Percentiles rank a stretch among this genome's conserved stretches.
phyloP scores from a whole-genome alignment of 2,329 filamentous ascomycete genomes.

The Xylariaceae sp. region DNA sequence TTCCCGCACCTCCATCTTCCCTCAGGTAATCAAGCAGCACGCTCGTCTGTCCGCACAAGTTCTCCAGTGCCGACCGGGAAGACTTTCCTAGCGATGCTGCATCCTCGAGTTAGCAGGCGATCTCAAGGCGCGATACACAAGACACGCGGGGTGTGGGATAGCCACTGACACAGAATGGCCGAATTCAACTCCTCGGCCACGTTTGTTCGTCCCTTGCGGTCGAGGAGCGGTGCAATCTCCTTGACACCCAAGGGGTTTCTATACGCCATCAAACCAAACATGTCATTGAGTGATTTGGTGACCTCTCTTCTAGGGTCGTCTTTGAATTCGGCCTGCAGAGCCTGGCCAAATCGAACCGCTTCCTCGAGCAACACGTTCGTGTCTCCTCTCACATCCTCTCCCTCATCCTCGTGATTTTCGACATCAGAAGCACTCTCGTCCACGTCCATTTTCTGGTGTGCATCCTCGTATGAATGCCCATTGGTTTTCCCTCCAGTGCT shows the following conservation, averaged over 20 bases:
- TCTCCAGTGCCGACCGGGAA: slow-evolving; percentile 79
- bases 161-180: slow-evolving; percentile 74
- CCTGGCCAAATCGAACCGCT: slow-evolving; percentile 75
- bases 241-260: slow-evolving; percentile 71
- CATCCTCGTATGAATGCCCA: slow-evolving; percentile 41
- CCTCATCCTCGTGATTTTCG: slow-evolving; percentile 54
- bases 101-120: slow-evolving; percentile 9
- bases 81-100: slow-evolving; percentile 87
- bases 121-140: no score
- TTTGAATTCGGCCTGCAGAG: slow-evolving; percentile 72
- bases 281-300: slow-evolving; percentile 71
- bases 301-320: slow-evolving; percentile 67
- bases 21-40: slow-evolving; percentile 80
- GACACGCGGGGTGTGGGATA: no score
- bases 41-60: slow-evolving; percentile 79
- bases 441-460: slow-evolving; percentile 54
- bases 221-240: slow-evolving; percentile 72
- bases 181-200: slow-evolving; percentile 94
- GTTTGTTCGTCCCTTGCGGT: slow-evolving; percentile 66
- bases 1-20: slow-evolving; percentile 73
- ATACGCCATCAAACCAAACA: slow-evolving; percentile 87
- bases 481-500: slow-evolving; percentile 42
- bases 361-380: slow-evolving; percentile 55
- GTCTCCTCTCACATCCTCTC: slow-evolving; percentile 26
- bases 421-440: slow-evolving; percentile 34